Base-by-base conservation (phyloP, 768 basidiomycete species). In the Hysterangium stoloniferum region DNA sequence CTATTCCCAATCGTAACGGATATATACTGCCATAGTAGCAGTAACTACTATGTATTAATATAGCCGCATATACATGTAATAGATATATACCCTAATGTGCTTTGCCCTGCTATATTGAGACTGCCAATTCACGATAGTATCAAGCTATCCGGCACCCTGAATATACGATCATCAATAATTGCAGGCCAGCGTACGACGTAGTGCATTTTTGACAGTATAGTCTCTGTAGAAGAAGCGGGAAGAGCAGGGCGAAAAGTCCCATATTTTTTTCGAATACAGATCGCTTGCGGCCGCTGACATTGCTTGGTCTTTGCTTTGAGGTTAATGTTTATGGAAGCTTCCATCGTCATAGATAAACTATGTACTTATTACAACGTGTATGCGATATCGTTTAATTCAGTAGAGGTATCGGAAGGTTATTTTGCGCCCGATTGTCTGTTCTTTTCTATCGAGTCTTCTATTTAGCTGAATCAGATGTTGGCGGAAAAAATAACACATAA, bases 401-500 rank as follows among this genome's bases (percentile, higher is more conserved):
- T 45, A 45, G 17, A 45, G 44, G 19, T 45, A 45, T 3, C 44
- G 27, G 44, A 45, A 45, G 4, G 44, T 27, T 32, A 31, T 32
- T 13, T 31, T 45, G 12, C 20, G 9, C 44, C 20, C 2, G 5
- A 6, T 19, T 45, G 27, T 19, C 12, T 19, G 17, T 31, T 54
- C 48, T 40, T 42, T 34, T 20, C 40, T 11, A 12, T 43, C 49
- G 22, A 54, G 24, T 17, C 37, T 42, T 28, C 56, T 45, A 38
- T 59, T 59, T 29, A 58, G 41, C 8, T 31, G 27, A 15, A 51
- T 45, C 22, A 59, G 45, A 46, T 59, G 54, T 41, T 56, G 51
- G 8, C 58, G 54, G 40, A 58, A 53, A 43, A 56, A 37, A 33
- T 40, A 52, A 42, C 64, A 59, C 52, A 64, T 56, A 36, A 66